Conservation (phyloP, 306 rosid species). For the Senna tora region DNA sequence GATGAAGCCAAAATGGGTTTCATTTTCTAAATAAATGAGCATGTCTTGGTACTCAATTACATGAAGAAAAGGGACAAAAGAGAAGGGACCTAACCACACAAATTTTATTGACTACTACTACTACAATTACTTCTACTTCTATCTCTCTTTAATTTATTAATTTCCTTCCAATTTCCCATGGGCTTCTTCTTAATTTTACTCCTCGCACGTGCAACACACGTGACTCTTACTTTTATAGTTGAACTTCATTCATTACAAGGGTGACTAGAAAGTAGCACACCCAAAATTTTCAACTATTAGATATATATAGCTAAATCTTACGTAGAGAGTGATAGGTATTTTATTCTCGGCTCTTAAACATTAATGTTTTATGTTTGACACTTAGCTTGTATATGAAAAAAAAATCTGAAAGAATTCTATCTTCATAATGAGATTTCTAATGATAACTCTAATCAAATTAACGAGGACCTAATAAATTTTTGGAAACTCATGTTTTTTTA, state of each 20-base stretch:
- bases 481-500: too few relatives aligned
- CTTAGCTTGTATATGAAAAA: too few relatives aligned
- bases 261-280: conserved; percentile 2
- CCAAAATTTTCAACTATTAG: neutral
- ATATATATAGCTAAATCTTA: neutral
- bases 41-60: conserved; percentile 81
- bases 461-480: too few relatives aligned
- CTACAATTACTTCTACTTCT: conserved; percentile 26
- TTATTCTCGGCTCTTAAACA: too few relatives aligned
- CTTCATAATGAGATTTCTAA: too few relatives aligned
- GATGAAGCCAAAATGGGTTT: conserved; percentile 65
- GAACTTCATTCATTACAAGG: neutral
- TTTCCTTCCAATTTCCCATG: too few relatives aligned
- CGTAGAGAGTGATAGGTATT: too few relatives aligned
- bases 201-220: neutral
- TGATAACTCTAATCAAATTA: too few relatives aligned
- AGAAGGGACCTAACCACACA: conserved; percentile 59
- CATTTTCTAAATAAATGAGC: conserved; percentile 80
- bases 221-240: conserved; percentile 24
- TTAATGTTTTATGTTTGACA: too few relatives aligned
- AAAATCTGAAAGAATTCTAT: too few relatives aligned
- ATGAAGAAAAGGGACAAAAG: conserved; percentile 59
- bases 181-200: too few relatives aligned
- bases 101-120: conserved; percentile 50
- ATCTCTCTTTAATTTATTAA: neutral